Conservation (phyloP, 23 red algal species). For the Gracilaria gracilis region DNA sequence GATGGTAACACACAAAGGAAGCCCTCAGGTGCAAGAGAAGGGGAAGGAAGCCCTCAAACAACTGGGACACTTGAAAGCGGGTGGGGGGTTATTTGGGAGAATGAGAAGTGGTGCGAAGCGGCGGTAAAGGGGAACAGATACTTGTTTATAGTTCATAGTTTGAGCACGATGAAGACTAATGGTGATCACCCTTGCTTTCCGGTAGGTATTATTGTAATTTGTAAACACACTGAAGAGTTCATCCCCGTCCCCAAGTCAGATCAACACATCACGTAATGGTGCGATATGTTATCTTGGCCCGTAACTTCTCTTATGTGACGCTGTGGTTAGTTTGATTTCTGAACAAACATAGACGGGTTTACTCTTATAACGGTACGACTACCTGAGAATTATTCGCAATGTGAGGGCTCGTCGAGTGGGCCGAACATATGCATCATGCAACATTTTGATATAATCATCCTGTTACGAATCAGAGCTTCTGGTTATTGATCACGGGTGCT, state of each 20-base stretch:
- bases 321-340: too few relatives aligned
- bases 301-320: too few relatives aligned
- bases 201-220: slow-evolving; percentile 67
- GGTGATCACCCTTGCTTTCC: slow-evolving; percentile 30
- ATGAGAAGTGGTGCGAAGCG: slow-evolving; percentile 58
- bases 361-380: too few relatives aligned
- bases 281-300: too few relatives aligned
- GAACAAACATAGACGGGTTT: too few relatives aligned
- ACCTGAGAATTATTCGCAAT: too few relatives aligned
- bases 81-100: slow-evolving; percentile 44
- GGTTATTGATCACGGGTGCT: too few relatives aligned
- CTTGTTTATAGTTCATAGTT: slow-evolving; percentile 32
- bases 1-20: slow-evolving; percentile 49
- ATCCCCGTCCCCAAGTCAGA: background rate
- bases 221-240: slow-evolving; percentile 35
- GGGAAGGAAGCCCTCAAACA: slow-evolving; percentile 50
- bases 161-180: slow-evolving; percentile 18
- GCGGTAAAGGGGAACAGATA: slow-evolving; percentile 23
- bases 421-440: too few relatives aligned
- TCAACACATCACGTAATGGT: background rate
- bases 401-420: too few relatives aligned
- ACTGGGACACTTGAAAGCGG: slow-evolving; percentile 38
- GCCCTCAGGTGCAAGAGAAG: slow-evolving; percentile 50
- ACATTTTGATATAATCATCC: too few relatives aligned
- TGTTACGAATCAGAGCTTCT: too few relatives aligned